Evolutionary conservation across 208 protist species (phyloP), one percentile per base, ranked within the genome.

Genomic region (Leishmania arabica): DNA sequence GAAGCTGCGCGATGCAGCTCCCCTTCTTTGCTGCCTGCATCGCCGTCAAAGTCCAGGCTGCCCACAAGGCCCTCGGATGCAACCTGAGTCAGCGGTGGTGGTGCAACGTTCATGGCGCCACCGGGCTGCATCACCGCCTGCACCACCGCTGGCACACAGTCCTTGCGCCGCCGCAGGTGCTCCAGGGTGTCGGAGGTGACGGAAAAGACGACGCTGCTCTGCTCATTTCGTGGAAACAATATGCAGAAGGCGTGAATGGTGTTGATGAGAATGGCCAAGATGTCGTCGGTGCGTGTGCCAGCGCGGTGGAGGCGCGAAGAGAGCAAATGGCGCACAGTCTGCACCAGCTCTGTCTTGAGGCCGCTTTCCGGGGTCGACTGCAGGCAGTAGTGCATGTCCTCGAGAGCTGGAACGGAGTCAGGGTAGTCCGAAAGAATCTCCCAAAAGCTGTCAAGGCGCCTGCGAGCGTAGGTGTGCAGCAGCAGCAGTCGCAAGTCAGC

Each of bases 341-440:
- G 68, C 40, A 93, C 87, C 49, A 97, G 85, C 77, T 95, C 89
- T 53, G 85, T 70, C 74, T 89, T 92, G 9, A 97, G 66, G 31
- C 80, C 83, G 64, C 88, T 85, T 74, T 91, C 87, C 9, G 87
- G 78, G 78, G 85, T 85, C 17, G 79, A 72, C 79, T 91, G 87
- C 74, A 97, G 79, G 73, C 95, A 97, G 75, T 89, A 88, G 11
- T 89, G 92, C 73, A 97, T 78, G 79, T 97, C 95, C 73, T 93
- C 88, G 31, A 97, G 69, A 4, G 93, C 91, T 1, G 92, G 90
- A 65, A 87, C 82, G 17, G 93, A 96, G 82, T 95, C 92, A 9
- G 95, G 95, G 84, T 93, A 97, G 76, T 96, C 95, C 24, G 94
- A 92, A n/a, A 97, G 72, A 45, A 96, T 92, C 79, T 96, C 91